Base-by-base conservation (phyloP, 306 rosid species). In the Coriaria nepalensis region DNA sequence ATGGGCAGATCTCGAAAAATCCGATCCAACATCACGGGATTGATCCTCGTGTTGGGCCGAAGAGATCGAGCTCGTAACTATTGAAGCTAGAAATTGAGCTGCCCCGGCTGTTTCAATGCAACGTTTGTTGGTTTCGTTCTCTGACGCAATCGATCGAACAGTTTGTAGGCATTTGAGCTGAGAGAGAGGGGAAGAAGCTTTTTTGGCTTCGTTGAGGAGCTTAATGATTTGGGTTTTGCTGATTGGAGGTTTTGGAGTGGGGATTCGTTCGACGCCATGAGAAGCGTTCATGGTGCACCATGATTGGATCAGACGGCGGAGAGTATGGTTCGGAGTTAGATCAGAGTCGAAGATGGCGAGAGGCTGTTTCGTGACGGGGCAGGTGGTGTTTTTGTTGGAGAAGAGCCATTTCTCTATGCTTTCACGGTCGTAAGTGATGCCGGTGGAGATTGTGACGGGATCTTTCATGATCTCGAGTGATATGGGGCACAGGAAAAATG, bases 231-330 rank as follows among this genome's bases (percentile, higher is more conserved):
- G 63, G n/a, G 62, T 9, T 53, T 66, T 75, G 68, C 39, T 67
- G 48, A 62, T 43, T 0, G 86, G 96, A 0, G 81, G 79, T 50
- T 77, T 86, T 0, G 96, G 96, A 0, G 96, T 81, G n/a, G 96
- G 86, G 35, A 86, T 81, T 29, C 86, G 58, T 13, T 86, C 65
- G 29, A 86, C 13, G 7, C 93, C 95, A 35, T 64, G 61, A 2
- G 95, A 76, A 5, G 93, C 76, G 56, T 86, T 86, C 41, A 82
- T 10, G 9, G 73, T 79, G 59, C 96, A 86, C 96, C 96, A 86
- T 4, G 88, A 64, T 45, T 86, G 96, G 13, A 77, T 69, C 67
- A 86, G 46, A 5, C 96, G 70, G 35, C 96, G 80, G 34, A 86
- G 81, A 13, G 88, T 86, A 68, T 79, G 93, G 59, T 86, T 86